Conservation (phyloP, 2,329 filamentous ascomycete genomes). For the Xylaria arbuscula region DNA sequence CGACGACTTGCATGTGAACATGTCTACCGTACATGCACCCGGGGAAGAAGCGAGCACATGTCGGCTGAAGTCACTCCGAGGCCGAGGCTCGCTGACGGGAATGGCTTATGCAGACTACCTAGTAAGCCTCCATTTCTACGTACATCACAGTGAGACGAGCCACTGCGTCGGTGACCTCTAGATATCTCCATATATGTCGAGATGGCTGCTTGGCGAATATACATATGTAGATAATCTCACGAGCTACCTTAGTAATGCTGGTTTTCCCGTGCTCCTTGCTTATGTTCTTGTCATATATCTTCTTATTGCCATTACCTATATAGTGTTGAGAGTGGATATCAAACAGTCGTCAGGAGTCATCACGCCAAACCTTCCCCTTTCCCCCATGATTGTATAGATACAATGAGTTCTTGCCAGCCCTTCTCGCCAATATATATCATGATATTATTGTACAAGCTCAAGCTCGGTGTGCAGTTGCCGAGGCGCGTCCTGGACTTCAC, state of each 20-base stretch:
- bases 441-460: slow-evolving; percentile 17
- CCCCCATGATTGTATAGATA: slow-evolving; percentile 17
- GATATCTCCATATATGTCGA: no score
- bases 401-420: slow-evolving; percentile 2
- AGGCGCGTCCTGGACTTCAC: slow-evolving; percentile 2
- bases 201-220: no score
- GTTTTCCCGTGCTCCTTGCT: background rate
- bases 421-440: background rate
- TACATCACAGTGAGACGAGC: background rate
- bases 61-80: background rate
- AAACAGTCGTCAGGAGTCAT: slow-evolving; percentile 14
- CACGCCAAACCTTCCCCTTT: background rate
- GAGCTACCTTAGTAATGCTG: background rate
- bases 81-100: slow-evolving; percentile 13
- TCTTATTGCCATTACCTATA: slow-evolving; percentile 9
- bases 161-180: no score
- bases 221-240: no score
- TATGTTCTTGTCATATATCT: background rate
- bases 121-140: slow-evolving; percentile 7
- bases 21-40: background rate
- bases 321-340: slow-evolving; percentile 23
- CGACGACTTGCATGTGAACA: background rate
- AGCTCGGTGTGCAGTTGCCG: slow-evolving; percentile 20
- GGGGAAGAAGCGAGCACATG: slow-evolving; percentile 4
- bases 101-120: slow-evolving; percentile 16